phyloP scores from a whole-genome alignment of 2,329 filamentous ascomycete genomes.

The Zalaria sp. region DNA sequence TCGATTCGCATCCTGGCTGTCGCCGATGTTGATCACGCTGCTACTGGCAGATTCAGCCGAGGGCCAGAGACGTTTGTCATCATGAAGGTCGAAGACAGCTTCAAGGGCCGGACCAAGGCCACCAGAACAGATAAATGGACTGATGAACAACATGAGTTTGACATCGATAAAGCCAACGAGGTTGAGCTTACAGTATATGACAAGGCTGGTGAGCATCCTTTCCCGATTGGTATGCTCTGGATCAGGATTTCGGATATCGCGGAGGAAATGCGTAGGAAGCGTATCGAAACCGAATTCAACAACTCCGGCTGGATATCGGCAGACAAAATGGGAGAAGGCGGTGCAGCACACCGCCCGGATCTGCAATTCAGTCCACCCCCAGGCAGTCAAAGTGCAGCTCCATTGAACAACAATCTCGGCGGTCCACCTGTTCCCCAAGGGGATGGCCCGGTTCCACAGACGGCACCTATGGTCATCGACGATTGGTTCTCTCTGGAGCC shows the following conservation, averaged over 20 bases:
- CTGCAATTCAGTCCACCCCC: constrained; percentile 39
- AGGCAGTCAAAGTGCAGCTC: constrained; percentile 20
- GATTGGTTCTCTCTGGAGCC: constrained; percentile 97
- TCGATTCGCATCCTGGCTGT: constrained; percentile 77
- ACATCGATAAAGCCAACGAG: constrained; percentile 97
- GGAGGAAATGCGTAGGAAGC: constrained; percentile 94
- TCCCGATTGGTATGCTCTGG: constrained; percentile 92
- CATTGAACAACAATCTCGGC: constrained; percentile 24
- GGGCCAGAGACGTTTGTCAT: constrained; percentile 92
- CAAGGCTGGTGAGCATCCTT: constrained; percentile 74
- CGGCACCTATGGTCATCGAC: constrained; percentile 53
- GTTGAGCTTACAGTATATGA: constrained; percentile 97
- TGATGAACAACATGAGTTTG: constrained; percentile 78
- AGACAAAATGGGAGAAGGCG: constrained; percentile 69
- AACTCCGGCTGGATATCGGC: constrained; percentile 94
- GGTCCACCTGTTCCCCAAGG: constrained; percentile 17
- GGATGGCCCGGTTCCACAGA: constrained; percentile 31
- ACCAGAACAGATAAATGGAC: constrained; percentile 84
- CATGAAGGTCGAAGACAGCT: constrained; percentile 89
- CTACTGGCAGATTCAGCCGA: constrained; percentile 66
- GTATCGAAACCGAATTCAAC: constrained; percentile 90
- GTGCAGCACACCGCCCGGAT: constrained; percentile 34
- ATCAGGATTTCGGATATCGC: constrained; percentile 92
- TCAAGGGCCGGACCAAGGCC: constrained; percentile 75
- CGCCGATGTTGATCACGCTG: constrained; percentile 87